Evolutionary conservation across 768 basidiomycete species (phyloP), one percentile per base, ranked within the genome.

Genomic region (Mycena galericulata): DNA sequence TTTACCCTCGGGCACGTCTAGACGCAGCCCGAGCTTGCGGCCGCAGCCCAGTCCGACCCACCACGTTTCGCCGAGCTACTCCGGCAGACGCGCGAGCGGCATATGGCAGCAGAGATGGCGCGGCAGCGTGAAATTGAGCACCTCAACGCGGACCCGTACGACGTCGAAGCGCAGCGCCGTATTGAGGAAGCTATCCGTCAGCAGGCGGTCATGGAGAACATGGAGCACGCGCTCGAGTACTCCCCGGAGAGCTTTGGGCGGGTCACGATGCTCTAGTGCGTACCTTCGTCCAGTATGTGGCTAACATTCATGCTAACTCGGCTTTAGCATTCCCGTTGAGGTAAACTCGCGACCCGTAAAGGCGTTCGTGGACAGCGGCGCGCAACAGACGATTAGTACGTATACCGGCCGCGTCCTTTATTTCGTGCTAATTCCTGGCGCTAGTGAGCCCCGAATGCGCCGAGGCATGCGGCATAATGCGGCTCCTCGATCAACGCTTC

Each of bases 361-460:
- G 79, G 98, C 98, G 0, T 99, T 99, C 73, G 98, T 99, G 46
- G 98, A 99, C 77, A 98, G 96, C 71, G 98, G 97, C 45, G 98
- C 98, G 14, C 98, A 99, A 75, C 89, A 90, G 69, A 99, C 97
- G 2, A 98, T 98, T 82, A 98, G 97, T 97, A 40, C 32, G 62
- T 74, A 74, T 92, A 32, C 32, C 53, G 70, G 3, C 56, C 53
- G 60, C 63, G 17, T 66, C 43, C 58, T 27, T 61, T 63, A 11
- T 65, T 32, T 34, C 11, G 40, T 36, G 36, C 34, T 29, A 30
- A 38, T 40, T 53, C 26, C 53, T 38, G 65, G 26, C 22, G 60
- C 9, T 63, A 97, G 96, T 97, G 89, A 96, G 92, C 70, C 96
- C 97, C 0, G 93, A 93, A 68, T 93, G 91, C 72, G 97, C 97